Conservation (phyloP, 176 grass and related monocot genomes). For the Ensete ventricosum region DNA sequence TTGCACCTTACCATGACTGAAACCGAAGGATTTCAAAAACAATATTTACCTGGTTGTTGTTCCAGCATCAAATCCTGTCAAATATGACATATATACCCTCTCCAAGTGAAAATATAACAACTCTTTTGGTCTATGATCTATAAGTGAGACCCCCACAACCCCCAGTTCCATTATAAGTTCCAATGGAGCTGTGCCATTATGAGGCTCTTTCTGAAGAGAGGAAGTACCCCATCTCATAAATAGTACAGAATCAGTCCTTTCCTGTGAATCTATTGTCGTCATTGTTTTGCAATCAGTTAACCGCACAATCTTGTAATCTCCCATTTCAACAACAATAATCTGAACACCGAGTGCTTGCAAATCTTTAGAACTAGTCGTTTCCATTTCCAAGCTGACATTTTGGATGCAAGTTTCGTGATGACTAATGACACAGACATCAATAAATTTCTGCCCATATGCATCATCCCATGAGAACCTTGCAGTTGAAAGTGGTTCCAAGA, state of each 20-base stretch:
- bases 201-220: slow-evolving; percentile 32
- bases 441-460: slow-evolving; percentile 58
- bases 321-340: slow-evolving; percentile 44
- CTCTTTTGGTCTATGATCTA: slow-evolving; percentile 86
- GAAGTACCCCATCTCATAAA: slow-evolving; percentile 23
- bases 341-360: slow-evolving; percentile 53
- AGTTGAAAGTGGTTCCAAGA: slow-evolving; percentile 62
- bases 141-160: slow-evolving; percentile 83
- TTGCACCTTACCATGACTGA: not conserved
- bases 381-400: slow-evolving; percentile 56
- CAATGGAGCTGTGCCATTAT: slow-evolving; percentile 32
- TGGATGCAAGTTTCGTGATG: slow-evolving; percentile 36
- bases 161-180: slow-evolving; percentile 92
- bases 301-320: slow-evolving; percentile 58
- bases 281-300: slow-evolving; percentile 46
- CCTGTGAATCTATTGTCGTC: slow-evolving; percentile 21
- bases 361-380: slow-evolving; percentile 28
- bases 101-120: slow-evolving; percentile 82
- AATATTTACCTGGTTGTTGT: slow-evolving; percentile 71
- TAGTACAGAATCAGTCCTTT: slow-evolving; percentile 23
- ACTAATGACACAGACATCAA: slow-evolving; percentile 53
- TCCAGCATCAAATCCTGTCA: slow-evolving; percentile 71
- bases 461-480: slow-evolving; percentile 79
- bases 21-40: not conserved
- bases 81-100: slow-evolving; percentile 82